Conservation (phyloP, 2,329 filamentous ascomycete species). For the Fusarium sp. region DNA sequence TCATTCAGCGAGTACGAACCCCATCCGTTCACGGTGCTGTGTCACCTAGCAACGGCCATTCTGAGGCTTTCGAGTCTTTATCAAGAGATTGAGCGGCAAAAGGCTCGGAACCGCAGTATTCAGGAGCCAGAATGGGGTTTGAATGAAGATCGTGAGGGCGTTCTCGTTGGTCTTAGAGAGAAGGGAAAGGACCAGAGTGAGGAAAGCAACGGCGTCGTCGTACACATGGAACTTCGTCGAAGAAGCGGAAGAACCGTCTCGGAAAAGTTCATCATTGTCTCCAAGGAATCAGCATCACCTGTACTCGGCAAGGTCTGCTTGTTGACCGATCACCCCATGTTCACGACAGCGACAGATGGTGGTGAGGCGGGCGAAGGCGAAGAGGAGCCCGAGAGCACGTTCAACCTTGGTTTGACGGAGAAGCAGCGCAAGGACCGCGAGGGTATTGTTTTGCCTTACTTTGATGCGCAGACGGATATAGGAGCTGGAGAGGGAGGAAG, state of each 20-base stretch:
- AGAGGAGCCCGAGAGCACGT: constrained; percentile 74
- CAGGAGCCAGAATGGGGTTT: constrained; percentile 81
- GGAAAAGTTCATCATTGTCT: constrained; percentile 68
- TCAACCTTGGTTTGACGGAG: constrained; percentile 85
- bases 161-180: constrained; percentile 70
- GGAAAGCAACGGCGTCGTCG: constrained; percentile 63
- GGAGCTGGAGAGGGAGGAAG: constrained; percentile 84
- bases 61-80: constrained; percentile 75
- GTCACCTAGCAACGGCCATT: constrained; percentile 88
- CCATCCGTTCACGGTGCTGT: constrained; percentile 73
- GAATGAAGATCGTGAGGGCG: constrained; percentile 77
- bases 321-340: constrained; percentile 79
- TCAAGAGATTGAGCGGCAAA: constrained; percentile 76
- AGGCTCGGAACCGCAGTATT: constrained; percentile 77
- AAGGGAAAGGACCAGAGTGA: constrained; percentile 55
- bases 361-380: constrained; percentile 53
- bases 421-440: constrained; percentile 88
- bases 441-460: constrained; percentile 91
- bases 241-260: constrained; percentile 79
- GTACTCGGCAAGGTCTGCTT: constrained; percentile 58
- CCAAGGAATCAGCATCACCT: constrained; percentile 30
- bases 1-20: constrained; percentile 66
- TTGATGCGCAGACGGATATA: constrained; percentile 87
- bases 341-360: constrained; percentile 55
- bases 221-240: constrained; percentile 86